Conservation (phyloP, 768 basidiomycete genomes). For the Lactarius akahatsu region DNA sequence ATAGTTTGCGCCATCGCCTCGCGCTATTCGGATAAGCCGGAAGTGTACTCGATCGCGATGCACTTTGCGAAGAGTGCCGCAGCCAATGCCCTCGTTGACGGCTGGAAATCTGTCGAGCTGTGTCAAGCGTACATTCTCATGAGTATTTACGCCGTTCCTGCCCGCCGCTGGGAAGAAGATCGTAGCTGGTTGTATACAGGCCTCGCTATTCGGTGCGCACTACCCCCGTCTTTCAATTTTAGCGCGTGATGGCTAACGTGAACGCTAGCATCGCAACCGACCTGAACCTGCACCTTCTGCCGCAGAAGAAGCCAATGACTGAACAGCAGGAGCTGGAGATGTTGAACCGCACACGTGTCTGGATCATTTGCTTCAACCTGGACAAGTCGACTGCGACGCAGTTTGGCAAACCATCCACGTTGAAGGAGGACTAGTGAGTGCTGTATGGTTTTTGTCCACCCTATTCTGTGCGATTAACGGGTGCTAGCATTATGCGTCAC, state of each 20-base stretch:
- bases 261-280: conserved; percentile 75
- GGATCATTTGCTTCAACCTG: conserved; percentile 88
- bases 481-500: conserved; percentile 23
- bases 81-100: conserved; percentile 71
- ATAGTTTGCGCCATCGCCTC: conserved; percentile 87
- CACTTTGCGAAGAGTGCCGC: conserved; percentile 75
- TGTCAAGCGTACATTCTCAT: conserved; percentile 80
- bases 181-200: conserved; percentile 89
- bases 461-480: not conserved
- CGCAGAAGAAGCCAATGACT: conserved; percentile 68
- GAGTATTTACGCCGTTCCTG: conserved; percentile 73
- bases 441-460: conserved; percentile 35
- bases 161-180: conserved; percentile 85
- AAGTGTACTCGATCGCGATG: conserved; percentile 69
- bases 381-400: conserved; percentile 87
- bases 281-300: conserved; percentile 81
- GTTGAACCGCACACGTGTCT: conserved; percentile 85
- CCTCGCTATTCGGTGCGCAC: conserved; percentile 71
- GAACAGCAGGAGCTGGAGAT: conserved; percentile 83
- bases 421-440: conserved; percentile 70
- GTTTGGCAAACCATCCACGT: conserved; percentile 84
- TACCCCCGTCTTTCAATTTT: conserved; percentile 29
- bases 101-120: conserved; percentile 80
- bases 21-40: conserved; percentile 69
- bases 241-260: not conserved